Evolutionary conservation across 805 yeast species (phyloP).

Genomic region (Starmerella lactis-condensi): DNA sequence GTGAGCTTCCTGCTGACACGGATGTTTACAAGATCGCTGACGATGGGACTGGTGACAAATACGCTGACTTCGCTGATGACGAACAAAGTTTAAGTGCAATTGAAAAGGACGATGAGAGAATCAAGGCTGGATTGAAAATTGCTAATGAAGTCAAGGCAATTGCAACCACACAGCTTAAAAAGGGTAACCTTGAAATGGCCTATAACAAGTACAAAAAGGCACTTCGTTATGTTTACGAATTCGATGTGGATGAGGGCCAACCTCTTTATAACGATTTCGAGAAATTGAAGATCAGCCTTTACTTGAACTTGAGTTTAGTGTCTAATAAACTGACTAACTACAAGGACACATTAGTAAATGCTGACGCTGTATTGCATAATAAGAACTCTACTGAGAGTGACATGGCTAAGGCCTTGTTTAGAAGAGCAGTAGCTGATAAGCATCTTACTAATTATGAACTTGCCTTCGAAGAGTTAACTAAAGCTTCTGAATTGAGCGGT

Average conservation of each 20-base stretch:
- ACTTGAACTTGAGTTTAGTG: constrained; percentile 56
- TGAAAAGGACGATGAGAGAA: constrained; percentile 31
- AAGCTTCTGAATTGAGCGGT: constrained; percentile 47
- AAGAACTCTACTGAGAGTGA: constrained; percentile 41
- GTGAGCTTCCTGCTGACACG: constrained; percentile 49
- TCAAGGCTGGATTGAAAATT: constrained; percentile 37
- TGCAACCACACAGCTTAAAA: constrained; percentile 61
- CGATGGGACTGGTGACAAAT: constrained; percentile 73
- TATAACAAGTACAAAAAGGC: constrained; percentile 58
- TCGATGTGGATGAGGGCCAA: constrained; percentile 42
- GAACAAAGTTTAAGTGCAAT: constrained; percentile 36
- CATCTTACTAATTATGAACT: constrained; percentile 47
- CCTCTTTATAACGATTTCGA: constrained; percentile 27
- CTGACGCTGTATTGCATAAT: constrained; percentile 48
- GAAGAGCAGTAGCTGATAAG: constrained; percentile 63
- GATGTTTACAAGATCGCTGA: constrained; percentile 26
- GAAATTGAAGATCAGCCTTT: constrained; percentile 41
- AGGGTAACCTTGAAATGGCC: constrained; percentile 38
- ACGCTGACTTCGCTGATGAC: constrained; percentile 58
- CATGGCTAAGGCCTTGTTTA: constrained; percentile 67
- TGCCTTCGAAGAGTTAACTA: constrained; percentile 46
- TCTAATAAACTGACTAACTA: constrained; percentile 45
- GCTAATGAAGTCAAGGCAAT: constrained; percentile 48
- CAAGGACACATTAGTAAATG: constrained; percentile 36
- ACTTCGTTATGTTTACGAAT: constrained; percentile 46